These are phyloP conservation scores for Apiospora pterosperma DNA, from an alignment of 2,329 filamentous ascomycete genomes.

Conservation along the genomic window DNA sequence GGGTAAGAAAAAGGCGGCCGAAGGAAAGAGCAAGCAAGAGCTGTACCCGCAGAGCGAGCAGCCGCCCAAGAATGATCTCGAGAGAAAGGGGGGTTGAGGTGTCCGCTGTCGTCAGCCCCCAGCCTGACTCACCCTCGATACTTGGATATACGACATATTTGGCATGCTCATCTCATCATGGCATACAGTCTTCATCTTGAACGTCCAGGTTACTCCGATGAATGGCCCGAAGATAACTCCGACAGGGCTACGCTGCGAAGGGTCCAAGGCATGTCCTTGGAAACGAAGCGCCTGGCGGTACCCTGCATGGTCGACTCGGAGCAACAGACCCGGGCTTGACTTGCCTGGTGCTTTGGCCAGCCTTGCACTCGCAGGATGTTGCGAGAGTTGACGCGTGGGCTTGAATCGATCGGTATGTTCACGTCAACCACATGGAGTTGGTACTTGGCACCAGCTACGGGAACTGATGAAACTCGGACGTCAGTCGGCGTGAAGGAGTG, in stretches of 20 bases:
- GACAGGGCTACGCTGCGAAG: background rate
- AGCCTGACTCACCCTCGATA: background rate
- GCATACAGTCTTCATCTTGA: background rate
- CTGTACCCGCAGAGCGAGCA: constrained; percentile 45
- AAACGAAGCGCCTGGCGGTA: background rate
- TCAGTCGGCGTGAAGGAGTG: background rate
- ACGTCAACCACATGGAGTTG: background rate
- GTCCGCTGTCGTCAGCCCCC: background rate
- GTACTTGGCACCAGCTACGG: background rate
- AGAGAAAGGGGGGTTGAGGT: constrained; percentile 57
- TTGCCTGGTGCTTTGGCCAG: background rate
- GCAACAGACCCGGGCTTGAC: background rate
- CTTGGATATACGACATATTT: constrained; percentile 1
- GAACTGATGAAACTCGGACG: background rate
- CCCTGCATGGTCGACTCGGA: background rate
- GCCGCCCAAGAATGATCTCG: constrained; percentile 54
- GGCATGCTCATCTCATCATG: background rate
- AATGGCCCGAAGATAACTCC: background rate
- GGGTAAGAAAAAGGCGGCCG: constrained; percentile 46
- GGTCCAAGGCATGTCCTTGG: background rate
- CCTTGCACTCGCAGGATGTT: background rate
- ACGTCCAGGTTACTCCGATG: background rate
- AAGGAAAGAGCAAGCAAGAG: constrained; percentile 44
- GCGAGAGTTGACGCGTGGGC: background rate
- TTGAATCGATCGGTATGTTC: background rate